Base-by-base conservation (phyloP, 73 alveolate genomes). In the Stentor coeruleus region DNA sequence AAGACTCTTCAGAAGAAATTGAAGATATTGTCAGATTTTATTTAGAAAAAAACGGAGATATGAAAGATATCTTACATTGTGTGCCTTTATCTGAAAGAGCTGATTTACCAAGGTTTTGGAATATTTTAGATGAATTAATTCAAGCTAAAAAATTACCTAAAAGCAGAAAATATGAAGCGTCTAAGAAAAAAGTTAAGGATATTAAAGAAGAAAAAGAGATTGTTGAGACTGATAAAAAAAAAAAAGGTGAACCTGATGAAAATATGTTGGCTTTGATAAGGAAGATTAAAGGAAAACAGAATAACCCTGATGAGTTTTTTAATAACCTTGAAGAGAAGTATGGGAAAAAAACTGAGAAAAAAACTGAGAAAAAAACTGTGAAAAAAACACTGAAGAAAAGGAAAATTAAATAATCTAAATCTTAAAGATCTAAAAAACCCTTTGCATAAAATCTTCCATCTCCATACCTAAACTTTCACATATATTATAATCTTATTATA, bases 31-130 rank as follows among this genome's bases (percentile, higher is more conserved):
- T 87, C 72, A 41, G 76, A 37, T 91, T 82, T 73, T 91, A 90
- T 84, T 90, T 85, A 58, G 84, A 90, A 86, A 86, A 91, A 72
- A 57, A 88, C 35, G 97, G 97, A 35, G 89, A 91, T 86, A 59
- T 91, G 66, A 87, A 75, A 4, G 39, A 74, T 30, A 81, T 91
- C 3, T 74, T 91, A 4, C 92, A 91, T 90, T 37, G 74, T 76
- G 90, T 91, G 59, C 95, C 92, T 3, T 80, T 79, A 38, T 80
- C 94, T 35, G 59, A 60, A 55, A 85, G 85, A 82, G 86, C 82
- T 42, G 97, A 91, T 58, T 74, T 89, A 14, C 88, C 89, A 33
- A 82, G 97, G 58, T 91, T 86, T 77, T 37, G 86, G 36, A 73
- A 82, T 26, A 59, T 86, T 60, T 92, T 74, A 90, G 97, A 90